These are phyloP conservation scores for Gracilaria vermiculophylla DNA, from an alignment of 23 red algal genomes.

Conservation along the genomic window DNA sequence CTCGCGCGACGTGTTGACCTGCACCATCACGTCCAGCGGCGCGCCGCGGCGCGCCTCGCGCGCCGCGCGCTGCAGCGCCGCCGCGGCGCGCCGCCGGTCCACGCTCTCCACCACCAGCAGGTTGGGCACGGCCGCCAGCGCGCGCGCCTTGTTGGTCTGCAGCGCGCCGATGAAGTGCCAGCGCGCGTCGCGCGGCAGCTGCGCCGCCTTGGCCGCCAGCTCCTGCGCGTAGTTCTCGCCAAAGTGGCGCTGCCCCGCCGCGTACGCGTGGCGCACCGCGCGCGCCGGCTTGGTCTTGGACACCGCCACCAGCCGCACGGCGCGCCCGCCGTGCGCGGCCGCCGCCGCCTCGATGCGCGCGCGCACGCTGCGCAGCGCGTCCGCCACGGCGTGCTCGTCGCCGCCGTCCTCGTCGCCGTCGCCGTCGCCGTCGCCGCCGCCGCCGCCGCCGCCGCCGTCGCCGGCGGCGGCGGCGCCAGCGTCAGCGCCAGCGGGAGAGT, in stretches of 20 bases:
- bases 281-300: slow-evolving; percentile 82
- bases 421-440: too few relatives aligned
- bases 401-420: too few relatives aligned
- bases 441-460: too few relatives aligned
- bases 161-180: slow-evolving; percentile 98
- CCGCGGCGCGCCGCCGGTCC: slow-evolving; percentile 76
- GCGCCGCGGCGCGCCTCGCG: slow-evolving; percentile 8
- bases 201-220: slow-evolving; percentile 71
- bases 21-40: slow-evolving; percentile 84
- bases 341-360: slow-evolving; percentile 12
- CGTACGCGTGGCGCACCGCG: slow-evolving; percentile 66
- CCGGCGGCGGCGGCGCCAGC: too few relatives aligned
- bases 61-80: slow-evolving; percentile 70
- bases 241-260: slow-evolving; percentile 82
- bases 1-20: slow-evolving; percentile 94
- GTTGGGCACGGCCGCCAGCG: slow-evolving; percentile 56
- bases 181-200: slow-evolving; percentile 54
- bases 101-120: slow-evolving; percentile 88
- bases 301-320: slow-evolving; percentile 83
- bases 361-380: slow-evolving; percentile 24
- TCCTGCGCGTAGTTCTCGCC: slow-evolving; percentile 99
- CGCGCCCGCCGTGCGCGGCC: not conserved
- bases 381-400: too few relatives aligned
- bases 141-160: slow-evolving; percentile 93
- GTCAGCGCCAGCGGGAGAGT: too few relatives aligned